A percentile compares a stretch with the other conserved stretches of the same genome.
Conservation (phyloP, 2,329 filamentous ascomycete genomes). For the Botrytis fabae region DNA sequence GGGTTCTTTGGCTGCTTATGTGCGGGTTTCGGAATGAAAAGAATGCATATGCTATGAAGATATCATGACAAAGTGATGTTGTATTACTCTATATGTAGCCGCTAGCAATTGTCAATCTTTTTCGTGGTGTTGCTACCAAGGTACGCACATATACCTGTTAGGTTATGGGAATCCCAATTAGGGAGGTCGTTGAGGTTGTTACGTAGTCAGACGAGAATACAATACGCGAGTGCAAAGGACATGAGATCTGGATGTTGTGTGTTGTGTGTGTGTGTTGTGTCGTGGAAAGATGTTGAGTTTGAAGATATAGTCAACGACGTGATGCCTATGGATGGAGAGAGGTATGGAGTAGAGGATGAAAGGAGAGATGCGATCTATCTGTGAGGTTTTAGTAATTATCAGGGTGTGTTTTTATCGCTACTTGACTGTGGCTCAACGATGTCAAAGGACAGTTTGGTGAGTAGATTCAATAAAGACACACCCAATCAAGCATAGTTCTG, state of each 20-base stretch:
- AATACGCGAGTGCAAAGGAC: neutral
- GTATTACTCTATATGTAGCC: neutral
- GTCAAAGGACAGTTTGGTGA: neutral
- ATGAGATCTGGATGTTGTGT: neutral
- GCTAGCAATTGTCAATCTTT: neutral
- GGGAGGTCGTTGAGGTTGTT: neutral
- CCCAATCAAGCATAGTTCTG: fast-evolving
- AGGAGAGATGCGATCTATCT: fast-evolving
- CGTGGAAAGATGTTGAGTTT: neutral
- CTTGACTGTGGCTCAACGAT: neutral
- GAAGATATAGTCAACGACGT: neutral
- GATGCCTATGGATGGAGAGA: too few species aligned
- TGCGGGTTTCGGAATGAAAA: neutral
- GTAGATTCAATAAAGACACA: neutral
- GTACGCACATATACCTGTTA: neutral
- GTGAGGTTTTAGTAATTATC: neutral
- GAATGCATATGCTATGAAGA: neutral
- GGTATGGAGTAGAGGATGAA: neutral
- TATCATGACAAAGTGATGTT: neutral
- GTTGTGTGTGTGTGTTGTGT: too few species aligned
- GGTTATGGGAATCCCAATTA: too few species aligned
- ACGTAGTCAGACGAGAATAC: neutral
- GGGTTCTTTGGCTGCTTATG: neutral
- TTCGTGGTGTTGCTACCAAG: neutral
- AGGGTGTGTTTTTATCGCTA: neutral